These are phyloP conservation scores for Cyclostephanos invisitatus DNA, from an alignment of 108 stramenopile genomes.

Conservation along the genomic window DNA sequence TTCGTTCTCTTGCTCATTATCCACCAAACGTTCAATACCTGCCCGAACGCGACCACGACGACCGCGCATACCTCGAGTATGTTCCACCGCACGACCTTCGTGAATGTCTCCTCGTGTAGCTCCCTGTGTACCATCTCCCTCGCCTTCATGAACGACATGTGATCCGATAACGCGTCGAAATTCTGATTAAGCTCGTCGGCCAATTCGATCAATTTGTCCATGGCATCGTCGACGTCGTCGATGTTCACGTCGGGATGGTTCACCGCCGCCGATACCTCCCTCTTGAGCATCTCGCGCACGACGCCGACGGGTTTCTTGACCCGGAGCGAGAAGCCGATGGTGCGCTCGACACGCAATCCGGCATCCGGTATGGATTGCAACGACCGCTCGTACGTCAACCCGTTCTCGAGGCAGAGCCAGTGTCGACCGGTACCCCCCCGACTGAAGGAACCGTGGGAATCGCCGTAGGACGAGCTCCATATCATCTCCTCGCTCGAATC, in stretches of 20 bases:
- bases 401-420: slow-evolving; percentile 49
- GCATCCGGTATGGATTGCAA: background rate
- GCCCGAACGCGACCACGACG: slow-evolving; percentile 32
- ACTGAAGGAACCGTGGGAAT: slow-evolving; percentile 31
- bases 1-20: slow-evolving; percentile 28
- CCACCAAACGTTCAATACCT: slow-evolving; percentile 48
- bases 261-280: background rate
- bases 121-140: slow-evolving; percentile 48
- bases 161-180: slow-evolving; percentile 41
- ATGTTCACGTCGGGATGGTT: background rate
- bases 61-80: slow-evolving; percentile 44
- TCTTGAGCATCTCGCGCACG: background rate
- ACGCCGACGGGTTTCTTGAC: slow-evolving; percentile 19
- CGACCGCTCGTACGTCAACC: slow-evolving; percentile 23
- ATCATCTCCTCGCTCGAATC: slow-evolving; percentile 25
- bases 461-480: slow-evolving; percentile 32
- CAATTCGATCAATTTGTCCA: slow-evolving; percentile 25
- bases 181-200: slow-evolving; percentile 37
- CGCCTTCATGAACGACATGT: slow-evolving; percentile 49
- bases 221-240: slow-evolving; percentile 27
- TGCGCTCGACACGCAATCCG: slow-evolving; percentile 12
- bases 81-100: slow-evolving; percentile 49
- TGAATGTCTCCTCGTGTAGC: slow-evolving; percentile 47
- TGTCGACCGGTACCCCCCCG: slow-evolving; percentile 23
- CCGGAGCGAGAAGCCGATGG: slow-evolving; percentile 47